Evolutionary conservation across 1,139 yeast species (phyloP), one percentile per base, ranked within the genome.

Genomic region (Diutina siamensis): DNA sequence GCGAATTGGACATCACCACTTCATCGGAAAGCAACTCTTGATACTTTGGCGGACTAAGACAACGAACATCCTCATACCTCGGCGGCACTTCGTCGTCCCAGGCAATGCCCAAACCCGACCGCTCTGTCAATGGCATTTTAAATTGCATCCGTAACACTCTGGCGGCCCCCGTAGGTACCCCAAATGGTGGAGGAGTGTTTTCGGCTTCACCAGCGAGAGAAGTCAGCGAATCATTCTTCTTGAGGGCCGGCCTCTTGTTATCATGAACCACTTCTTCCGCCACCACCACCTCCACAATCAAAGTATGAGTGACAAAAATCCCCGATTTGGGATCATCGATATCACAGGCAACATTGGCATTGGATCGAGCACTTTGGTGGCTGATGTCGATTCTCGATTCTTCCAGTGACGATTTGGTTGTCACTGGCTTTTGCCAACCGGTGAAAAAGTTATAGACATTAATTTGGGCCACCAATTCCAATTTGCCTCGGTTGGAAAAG

Each of bases 11-110:
- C 42, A 38, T 25, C 13, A 38, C 42, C 13, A 38, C 42, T 2
- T n/a, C 20, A 10, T 31, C 34, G 15, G 34, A 31, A 4, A 10
- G 12, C 4, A 25, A n/a, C 12, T 38, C 42, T 46, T 61, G 67
- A 59, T 86, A 86, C 7, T 80, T 79, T 1, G 98, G 98, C 0
- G 98, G 97, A 42, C 94, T 78, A 44, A 85, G 68, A 0, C 94
- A 78, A 31, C 80, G 69, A 18, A 89, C 89, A 55, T 87, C 92
- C 46, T 78, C 87, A 57, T 94, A 92, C 20, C 87, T 85, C 1
- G 99, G 99, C 1, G 99, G 99, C 18, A 92, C 97, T 61, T 92
- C 98, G 58, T 89, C 97, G 62, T 92, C 97, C 98, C 98, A 92
- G 0, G 97, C 85, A 33, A 92, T 86, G 3, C 99, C 98, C 44